These are phyloP conservation scores for Nicotiana attenuata DNA, from an alignment of 257 asterid species.

Conservation along the genomic window DNA sequence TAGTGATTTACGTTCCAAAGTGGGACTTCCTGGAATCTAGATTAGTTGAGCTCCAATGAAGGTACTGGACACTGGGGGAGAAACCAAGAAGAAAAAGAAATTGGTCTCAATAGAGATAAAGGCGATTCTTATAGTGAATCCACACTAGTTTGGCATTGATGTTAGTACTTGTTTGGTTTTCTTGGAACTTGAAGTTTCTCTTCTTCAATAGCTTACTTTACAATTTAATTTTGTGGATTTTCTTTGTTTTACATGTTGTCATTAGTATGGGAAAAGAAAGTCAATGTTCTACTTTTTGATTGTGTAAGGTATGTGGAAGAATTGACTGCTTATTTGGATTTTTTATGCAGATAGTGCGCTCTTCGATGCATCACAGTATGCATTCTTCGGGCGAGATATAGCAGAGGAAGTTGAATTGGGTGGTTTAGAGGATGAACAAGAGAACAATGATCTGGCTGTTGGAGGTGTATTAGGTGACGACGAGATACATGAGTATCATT, in stretches of 20 bases:
- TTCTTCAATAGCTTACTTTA: neutral
- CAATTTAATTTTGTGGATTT: neutral
- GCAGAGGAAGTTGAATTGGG: constrained; percentile 70
- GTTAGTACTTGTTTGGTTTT: neutral
- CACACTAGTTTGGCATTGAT: neutral
- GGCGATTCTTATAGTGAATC: neutral
- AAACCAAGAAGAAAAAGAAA: no score
- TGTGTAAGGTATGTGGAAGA: neutral
- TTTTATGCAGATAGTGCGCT: constrained; percentile 46
- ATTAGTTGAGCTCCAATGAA: no score
- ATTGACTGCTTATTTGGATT: neutral
- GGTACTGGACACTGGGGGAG: no score
- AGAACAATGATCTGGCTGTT: constrained; percentile 27
- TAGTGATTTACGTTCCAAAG: no score
- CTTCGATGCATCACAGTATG: constrained; percentile 84
- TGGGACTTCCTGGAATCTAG: no score
- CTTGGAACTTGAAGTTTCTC: neutral
- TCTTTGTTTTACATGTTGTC: neutral
- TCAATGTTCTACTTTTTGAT: neutral
- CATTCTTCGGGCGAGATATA: constrained; percentile 66
- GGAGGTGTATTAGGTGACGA: constrained; percentile 49
- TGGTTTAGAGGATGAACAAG: constrained; percentile 62
- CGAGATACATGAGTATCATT: constrained; percentile 67
- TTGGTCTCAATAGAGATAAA: neutral
- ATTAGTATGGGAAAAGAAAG: neutral